Evolutionary conservation across 1,284 basidiomycete species (phyloP).

Genomic region (Cerrena zonata): DNA sequence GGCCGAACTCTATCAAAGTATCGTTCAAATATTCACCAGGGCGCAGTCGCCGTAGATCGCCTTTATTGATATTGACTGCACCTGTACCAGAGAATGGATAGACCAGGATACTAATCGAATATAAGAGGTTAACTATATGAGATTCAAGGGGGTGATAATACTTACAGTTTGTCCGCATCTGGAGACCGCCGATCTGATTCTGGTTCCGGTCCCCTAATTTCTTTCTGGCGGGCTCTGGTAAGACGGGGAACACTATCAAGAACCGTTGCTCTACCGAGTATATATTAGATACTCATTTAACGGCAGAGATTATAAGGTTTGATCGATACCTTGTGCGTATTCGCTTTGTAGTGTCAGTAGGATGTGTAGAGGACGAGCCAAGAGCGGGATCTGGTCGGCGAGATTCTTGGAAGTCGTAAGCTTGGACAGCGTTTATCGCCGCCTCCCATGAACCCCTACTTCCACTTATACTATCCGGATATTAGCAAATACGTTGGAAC

Average conservation of each 20-base stretch:
- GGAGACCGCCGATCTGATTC: constrained; percentile 20
- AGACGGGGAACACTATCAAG: not conserved
- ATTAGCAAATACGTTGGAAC: too few species aligned
- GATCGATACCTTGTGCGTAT: too few species aligned
- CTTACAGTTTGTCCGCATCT: constrained; percentile 65
- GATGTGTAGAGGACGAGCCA: too few species aligned
- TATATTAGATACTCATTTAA: too few species aligned
- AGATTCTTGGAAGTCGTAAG: not conserved
- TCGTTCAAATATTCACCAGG: constrained; percentile 89
- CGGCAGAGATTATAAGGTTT: too few species aligned
- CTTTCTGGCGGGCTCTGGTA: constrained; percentile 8
- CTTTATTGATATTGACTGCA: constrained; percentile 71
- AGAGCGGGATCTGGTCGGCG: too few species aligned
- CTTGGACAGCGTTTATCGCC: not conserved
- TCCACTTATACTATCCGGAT: too few species aligned
- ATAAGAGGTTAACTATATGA: not conserved
- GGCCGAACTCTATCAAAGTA: constrained; percentile 89
- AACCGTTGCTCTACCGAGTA: not conserved
- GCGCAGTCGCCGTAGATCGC: constrained; percentile 70
- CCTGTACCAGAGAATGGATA: constrained; percentile 69
- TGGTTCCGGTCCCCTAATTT: not conserved
- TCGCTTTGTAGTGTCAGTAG: too few species aligned
- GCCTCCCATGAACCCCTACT: not conserved
- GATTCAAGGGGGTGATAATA: constrained; percentile 7
- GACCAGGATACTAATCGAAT: constrained; percentile 67